Evolutionary conservation across 768 basidiomycete genomes (phyloP), one percentile per base, ranked within the genome.

Genomic region (Coprinellus aureogranulatus): DNA sequence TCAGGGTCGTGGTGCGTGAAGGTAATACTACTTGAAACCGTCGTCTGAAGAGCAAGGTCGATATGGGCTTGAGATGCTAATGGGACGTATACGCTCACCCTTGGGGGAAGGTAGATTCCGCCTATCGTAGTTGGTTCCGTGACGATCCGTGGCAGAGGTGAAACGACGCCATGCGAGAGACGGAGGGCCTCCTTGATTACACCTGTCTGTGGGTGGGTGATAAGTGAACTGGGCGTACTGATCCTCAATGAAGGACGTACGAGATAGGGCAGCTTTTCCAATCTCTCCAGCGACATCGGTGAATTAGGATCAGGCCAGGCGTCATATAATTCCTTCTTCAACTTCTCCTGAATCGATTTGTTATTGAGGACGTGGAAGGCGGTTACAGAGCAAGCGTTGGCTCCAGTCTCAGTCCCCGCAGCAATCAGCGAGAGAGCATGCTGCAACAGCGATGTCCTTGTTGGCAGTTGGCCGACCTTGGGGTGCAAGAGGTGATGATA

Each of bases 181-280:
- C 80, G 68, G 30, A 81, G 68, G 0, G 77, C 71, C 63, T 81
- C 80, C 58, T 80, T 80, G 37, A 80, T 70, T 27, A 80, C 76
- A 14, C 78, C 78, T 1, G 75, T 77, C 80, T 81, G 45, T 27
- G 34, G 34, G 11, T 39, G 25, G 31, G 53, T 40, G 30, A 31
- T 18, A 18, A 44, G 27, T 26, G 16, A 55, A 53, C 12, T 20
- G 55, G 26, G 37, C 23, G n/a, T 25, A 8, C 30, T 26, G 48
- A 2, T 8, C 18, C 14, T 18, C 22, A 26, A n/a, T n/a, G 18
- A 16, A 25, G n/a, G 1, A 63, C 77, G 61, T 55, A 79, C 78
- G 14, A 81, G 68, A 60, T 79, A 81, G 23, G 80, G 75, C 23
- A 81, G 46, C 59, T 74, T 77, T 59, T 81, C 79, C 44, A 80